These are phyloP conservation scores for Cicer bijugum DNA, from an alignment of 306 rosid species.

Conservation along the genomic window DNA sequence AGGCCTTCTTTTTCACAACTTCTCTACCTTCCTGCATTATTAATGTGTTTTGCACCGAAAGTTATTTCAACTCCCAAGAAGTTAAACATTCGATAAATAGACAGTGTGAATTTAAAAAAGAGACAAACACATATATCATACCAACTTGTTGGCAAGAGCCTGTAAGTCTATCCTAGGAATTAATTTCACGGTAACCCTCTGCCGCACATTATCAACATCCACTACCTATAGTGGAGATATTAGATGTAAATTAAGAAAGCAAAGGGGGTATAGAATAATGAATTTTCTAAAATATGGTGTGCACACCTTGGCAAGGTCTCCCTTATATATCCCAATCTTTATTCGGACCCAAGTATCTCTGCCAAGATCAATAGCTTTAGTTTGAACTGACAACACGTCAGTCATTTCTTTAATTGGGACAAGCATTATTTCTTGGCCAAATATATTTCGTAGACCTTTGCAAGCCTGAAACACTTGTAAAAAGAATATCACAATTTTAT, in stretches of 20 bases:
- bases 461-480: slow-evolving; percentile 68
- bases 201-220: slow-evolving; percentile 92
- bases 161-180: slow-evolving; percentile 97
- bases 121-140: slow-evolving; percentile 40
- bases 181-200: slow-evolving; percentile 88
- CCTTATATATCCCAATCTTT: slow-evolving; percentile 92
- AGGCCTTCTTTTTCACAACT: slow-evolving; percentile 86
- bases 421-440: slow-evolving; percentile 68
- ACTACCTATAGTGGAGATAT: slow-evolving; percentile 67
- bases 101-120: slow-evolving; percentile 15
- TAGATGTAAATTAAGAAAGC: slow-evolving; percentile 6
- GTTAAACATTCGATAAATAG: slow-evolving; percentile 16
- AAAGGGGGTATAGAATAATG: not conserved
- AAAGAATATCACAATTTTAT: slow-evolving; percentile 12
- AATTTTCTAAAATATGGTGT: slow-evolving; percentile 7
- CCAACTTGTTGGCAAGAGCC: slow-evolving; percentile 94
- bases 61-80: slow-evolving; percentile 19
- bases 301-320: slow-evolving; percentile 90
- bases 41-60: slow-evolving; percentile 31
- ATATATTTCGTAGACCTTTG: slow-evolving; percentile 86
- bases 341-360: slow-evolving; percentile 98
- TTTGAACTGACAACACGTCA: slow-evolving; percentile 93
- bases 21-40: slow-evolving; percentile 92
- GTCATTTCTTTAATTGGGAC: slow-evolving; percentile 98
- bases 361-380: slow-evolving; percentile 93